Conservation (phyloP, 768 basidiomycete genomes). For the Calocera cornea region DNA sequence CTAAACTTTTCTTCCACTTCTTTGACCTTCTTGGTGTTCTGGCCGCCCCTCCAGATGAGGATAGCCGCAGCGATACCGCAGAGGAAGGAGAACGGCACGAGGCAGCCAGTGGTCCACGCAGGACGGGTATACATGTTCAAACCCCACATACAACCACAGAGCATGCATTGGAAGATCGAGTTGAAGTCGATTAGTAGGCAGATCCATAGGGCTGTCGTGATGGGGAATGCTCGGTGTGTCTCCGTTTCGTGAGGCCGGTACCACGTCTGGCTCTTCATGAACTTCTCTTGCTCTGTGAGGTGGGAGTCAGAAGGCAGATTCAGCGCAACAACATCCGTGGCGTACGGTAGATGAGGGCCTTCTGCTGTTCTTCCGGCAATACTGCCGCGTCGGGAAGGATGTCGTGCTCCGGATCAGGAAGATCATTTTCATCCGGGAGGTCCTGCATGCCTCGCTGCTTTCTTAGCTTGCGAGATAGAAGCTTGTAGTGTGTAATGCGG, state of each 20-base stretch:
- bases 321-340: neutral
- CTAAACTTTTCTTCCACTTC: slow-evolving; percentile 50
- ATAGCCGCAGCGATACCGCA: slow-evolving; percentile 63
- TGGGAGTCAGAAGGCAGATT: slow-evolving; percentile 1
- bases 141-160: slow-evolving; percentile 73
- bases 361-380: neutral
- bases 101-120: slow-evolving; percentile 34
- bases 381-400: slow-evolving; percentile 25
- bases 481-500: slow-evolving; percentile 64
- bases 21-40: slow-evolving; percentile 51
- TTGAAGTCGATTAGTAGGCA: slow-evolving; percentile 62
- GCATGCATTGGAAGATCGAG: slow-evolving; percentile 61
- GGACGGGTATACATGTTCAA: slow-evolving; percentile 34
- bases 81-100: slow-evolving; percentile 62
- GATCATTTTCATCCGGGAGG: slow-evolving; percentile 59
- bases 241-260: slow-evolving; percentile 74
- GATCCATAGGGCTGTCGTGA: slow-evolving; percentile 48
- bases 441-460: slow-evolving; percentile 48
- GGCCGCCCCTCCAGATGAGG: slow-evolving; percentile 60
- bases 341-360: slow-evolving; percentile 33
- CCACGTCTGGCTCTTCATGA: slow-evolving; percentile 65
- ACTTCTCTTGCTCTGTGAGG: slow-evolving; percentile 48
- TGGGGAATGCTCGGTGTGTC: slow-evolving; percentile 37
- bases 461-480: slow-evolving; percentile 44
- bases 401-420: slow-evolving; percentile 63